These are phyloP conservation scores for Mikania micrantha DNA, from an alignment of 129 eudicot species.

Conservation along the genomic window DNA sequence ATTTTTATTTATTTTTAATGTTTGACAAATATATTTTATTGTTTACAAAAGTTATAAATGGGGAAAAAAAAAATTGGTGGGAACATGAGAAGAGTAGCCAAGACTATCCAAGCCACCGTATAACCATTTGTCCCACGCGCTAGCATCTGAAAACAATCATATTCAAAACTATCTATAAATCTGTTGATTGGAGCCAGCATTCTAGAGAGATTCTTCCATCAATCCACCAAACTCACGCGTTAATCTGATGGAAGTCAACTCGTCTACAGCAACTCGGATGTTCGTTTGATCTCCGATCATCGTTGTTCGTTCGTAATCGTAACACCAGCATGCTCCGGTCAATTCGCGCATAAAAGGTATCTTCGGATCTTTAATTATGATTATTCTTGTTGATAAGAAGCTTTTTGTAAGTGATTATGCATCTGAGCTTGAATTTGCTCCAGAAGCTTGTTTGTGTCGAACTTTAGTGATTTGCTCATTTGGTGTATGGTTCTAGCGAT, in stretches of 20 bases:
- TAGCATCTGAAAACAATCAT: not conserved
- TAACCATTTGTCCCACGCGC: slow-evolving; percentile 22
- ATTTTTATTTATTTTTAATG: not conserved
- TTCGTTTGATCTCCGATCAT: slow-evolving; percentile 4
- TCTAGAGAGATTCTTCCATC: not conserved
- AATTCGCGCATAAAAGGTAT: slow-evolving; percentile 8
- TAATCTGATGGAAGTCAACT: slow-evolving; percentile 1
- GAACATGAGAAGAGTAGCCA: slow-evolving; percentile 1
- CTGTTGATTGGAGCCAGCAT: not conserved
- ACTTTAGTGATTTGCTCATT: not conserved
- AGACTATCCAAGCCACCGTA: not conserved
- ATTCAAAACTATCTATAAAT: not conserved
- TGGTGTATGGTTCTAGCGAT: not conserved
- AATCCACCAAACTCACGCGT: not conserved
- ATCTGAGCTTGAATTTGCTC: slow-evolving; percentile 22
- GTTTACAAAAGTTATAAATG: not conserved
- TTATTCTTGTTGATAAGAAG: not conserved
- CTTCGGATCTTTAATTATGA: not conserved
- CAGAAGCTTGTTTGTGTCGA: not conserved
- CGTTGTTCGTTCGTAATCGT: slow-evolving; percentile 1
- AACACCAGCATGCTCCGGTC: not conserved
- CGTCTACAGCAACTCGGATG: not conserved
- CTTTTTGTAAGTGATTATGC: not conserved
- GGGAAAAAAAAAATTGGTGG: slow-evolving; percentile 21
- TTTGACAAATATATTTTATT: not conserved